A percentile compares a stretch with the other conserved stretches of the same genome.
Evolutionary conservation across 2,329 filamentous ascomycete genomes (phyloP).

Genomic region (Epichloe uncinata): DNA sequence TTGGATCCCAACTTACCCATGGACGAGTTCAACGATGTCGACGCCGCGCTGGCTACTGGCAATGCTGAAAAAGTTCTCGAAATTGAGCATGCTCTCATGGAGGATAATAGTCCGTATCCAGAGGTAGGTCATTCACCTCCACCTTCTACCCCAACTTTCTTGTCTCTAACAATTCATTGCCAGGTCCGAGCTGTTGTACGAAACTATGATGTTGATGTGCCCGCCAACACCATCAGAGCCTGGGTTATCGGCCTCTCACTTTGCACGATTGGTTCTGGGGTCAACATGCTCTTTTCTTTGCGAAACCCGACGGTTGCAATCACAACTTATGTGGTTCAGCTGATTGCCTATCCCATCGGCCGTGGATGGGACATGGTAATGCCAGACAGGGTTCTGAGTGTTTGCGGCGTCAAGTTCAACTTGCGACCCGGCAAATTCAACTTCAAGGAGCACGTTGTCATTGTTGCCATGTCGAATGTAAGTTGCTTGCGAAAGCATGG

Average conservation of each 20-base stretch:
- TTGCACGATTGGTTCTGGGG: constrained; percentile 46
- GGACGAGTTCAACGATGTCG: constrained; percentile 46
- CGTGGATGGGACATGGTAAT: constrained; percentile 41
- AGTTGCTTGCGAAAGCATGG: constrained; percentile 13
- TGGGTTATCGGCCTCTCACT: constrained; percentile 49
- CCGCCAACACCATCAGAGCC: constrained; percentile 50
- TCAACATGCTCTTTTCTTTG: constrained; percentile 48
- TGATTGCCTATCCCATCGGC: constrained; percentile 47
- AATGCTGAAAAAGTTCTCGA: constrained; percentile 43
- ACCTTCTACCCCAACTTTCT: no score
- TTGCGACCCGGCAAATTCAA: constrained; percentile 45
- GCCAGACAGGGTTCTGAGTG: constrained; percentile 36
- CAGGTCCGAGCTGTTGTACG: constrained; percentile 52
- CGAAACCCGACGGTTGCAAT: constrained; percentile 46
- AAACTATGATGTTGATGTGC: constrained; percentile 51
- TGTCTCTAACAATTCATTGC: background rate
- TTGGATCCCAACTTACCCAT: constrained; percentile 54
- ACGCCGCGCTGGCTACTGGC: constrained; percentile 39
- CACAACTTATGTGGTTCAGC: constrained; percentile 48
- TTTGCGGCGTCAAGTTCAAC: constrained; percentile 41
- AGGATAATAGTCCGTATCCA: constrained; percentile 55
- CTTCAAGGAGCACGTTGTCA: constrained; percentile 48
- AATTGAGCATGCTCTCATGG: constrained; percentile 43
- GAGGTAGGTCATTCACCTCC: constrained; percentile 31
- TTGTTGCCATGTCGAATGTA: constrained; percentile 52